Evolutionary conservation across 441 rosid genomes (phyloP), one percentile per base, ranked within the genome.

Genomic region (Populus hybrid): DNA sequence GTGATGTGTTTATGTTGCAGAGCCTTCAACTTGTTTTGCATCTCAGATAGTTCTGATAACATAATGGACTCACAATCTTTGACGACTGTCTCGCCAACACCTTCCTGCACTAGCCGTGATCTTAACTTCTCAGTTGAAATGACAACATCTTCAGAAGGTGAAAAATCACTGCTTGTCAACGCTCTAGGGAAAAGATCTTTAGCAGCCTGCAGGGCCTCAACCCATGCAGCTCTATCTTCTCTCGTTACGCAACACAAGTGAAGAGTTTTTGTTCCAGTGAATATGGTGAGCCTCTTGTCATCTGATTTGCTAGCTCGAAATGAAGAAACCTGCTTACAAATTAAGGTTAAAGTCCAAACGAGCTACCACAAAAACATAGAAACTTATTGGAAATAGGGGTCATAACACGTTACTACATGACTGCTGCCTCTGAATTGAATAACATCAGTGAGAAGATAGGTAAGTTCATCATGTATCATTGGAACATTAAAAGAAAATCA

Each of bases 261-360:
- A 79, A 95, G 99, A 82, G 99, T 95, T 83, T 95, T 95, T 28
- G 98, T 92, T 77, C 99, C 99, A 0, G 98, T 91, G 85, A 92
- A 93, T 84, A 95, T 91, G 50, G 91, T 85, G 69, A 95, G 92
- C 89, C 99, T 89, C 81, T 92, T 95, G 77, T 95, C 99, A 83
- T 95, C 98, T 61, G 99, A 93, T 83, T 91, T 93, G 83, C 98
- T 95, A 24, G 94, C 91, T 36, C 98, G 94, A 75, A 93, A 83
- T 20, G 99, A 93, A 80, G 99, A 91, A 79, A 95, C 99, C 98
- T 94, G 88, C 74, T 76, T 70, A 76, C 66, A 71, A 78, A n/a
- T 67, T 71, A 59, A 53, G 64, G n/a, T 72, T 9, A 33, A 24
- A 45, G 69, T 70, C 76, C 80, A 79, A 12, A 45, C 56, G 6